Evolutionary conservation across 108 stramenopile species (phyloP).

Genomic region (Hondaea fermentalgiana): DNA sequence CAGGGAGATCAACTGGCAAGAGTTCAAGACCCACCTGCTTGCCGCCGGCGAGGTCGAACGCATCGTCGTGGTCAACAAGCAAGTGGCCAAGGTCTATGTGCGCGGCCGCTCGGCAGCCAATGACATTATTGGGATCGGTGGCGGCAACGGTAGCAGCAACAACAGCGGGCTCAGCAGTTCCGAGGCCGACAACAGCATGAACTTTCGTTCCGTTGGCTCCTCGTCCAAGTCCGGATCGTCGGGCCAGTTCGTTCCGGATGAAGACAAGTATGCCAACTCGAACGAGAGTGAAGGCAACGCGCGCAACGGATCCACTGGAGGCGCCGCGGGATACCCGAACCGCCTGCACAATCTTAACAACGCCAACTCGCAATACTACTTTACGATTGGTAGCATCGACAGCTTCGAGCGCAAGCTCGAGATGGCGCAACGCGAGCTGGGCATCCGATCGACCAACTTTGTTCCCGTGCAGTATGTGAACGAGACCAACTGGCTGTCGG

Average conservation of each 20-base stretch:
- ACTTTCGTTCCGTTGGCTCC: neutral
- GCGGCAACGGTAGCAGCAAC: neutral
- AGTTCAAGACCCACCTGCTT: constrained; percentile 41
- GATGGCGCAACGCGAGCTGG: constrained; percentile 71
- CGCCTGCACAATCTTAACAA: neutral
- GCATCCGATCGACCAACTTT: constrained; percentile 70
- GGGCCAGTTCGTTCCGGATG: neutral
- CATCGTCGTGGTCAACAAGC: constrained; percentile 44
- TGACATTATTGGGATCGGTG: neutral
- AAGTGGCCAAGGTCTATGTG: constrained; percentile 29
- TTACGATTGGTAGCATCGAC: constrained; percentile 92
- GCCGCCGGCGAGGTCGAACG: constrained; percentile 44
- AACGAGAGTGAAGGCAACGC: neutral
- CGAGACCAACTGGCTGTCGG: constrained; percentile 70
- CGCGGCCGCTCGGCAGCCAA: neutral
- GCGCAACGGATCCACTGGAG: neutral
- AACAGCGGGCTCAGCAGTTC: neutral
- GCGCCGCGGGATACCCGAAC: neutral
- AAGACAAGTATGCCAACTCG: neutral
- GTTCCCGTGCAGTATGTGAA: constrained; percentile 86
- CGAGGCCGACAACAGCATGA: too few species aligned
- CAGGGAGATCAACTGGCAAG: constrained; percentile 50
- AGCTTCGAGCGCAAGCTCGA: constrained; percentile 90
- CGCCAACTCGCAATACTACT: constrained; percentile 62
- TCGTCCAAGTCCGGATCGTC: neutral